These are phyloP conservation scores for Funneliformis geosporum DNA, from an alignment of 192 early-diverging fungal genomes.

Conservation along the genomic window DNA sequence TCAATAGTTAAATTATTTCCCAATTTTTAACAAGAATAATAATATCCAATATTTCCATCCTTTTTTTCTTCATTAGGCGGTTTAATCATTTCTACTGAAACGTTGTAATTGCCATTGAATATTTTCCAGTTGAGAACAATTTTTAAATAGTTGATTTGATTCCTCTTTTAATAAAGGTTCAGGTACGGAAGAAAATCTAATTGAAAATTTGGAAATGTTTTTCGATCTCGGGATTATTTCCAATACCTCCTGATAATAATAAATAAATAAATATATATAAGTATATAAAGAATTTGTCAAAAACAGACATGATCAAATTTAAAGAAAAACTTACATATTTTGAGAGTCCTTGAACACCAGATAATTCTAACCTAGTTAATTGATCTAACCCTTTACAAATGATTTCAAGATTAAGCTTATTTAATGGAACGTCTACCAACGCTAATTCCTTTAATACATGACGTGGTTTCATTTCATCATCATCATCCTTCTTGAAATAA, in stretches of 20 bases:
- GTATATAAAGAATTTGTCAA: background rate
- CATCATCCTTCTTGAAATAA: background rate
- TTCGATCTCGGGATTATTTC: background rate
- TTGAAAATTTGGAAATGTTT: background rate
- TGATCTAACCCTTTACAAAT: constrained; percentile 7
- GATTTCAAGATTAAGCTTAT: background rate
- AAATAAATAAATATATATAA: background rate
- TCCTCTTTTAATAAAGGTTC: constrained; percentile 1
- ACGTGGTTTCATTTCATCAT: background rate
- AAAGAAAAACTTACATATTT: constrained; percentile 19
- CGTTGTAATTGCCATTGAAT: constrained; percentile 10
- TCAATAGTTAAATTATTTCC: too few relatives aligned
- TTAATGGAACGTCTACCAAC: background rate
- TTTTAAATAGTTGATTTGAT: background rate
- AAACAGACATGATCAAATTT: background rate
- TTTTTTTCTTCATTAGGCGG: too few relatives aligned
- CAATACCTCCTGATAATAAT: background rate
- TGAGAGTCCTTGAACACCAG: background rate
- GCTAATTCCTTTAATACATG: constrained; percentile 8
- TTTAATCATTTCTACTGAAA: background rate
- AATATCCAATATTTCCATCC: too few relatives aligned
- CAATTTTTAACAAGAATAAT: too few relatives aligned
- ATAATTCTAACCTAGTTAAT: background rate
- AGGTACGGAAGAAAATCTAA: background rate
- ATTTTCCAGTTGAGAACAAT: constrained; percentile 3